Percentiles rank a stretch among this genome's conserved stretches.
phyloP scores from a whole-genome alignment of 192 early-diverging fungal genomes.

The Coemansia asiatica region DNA sequence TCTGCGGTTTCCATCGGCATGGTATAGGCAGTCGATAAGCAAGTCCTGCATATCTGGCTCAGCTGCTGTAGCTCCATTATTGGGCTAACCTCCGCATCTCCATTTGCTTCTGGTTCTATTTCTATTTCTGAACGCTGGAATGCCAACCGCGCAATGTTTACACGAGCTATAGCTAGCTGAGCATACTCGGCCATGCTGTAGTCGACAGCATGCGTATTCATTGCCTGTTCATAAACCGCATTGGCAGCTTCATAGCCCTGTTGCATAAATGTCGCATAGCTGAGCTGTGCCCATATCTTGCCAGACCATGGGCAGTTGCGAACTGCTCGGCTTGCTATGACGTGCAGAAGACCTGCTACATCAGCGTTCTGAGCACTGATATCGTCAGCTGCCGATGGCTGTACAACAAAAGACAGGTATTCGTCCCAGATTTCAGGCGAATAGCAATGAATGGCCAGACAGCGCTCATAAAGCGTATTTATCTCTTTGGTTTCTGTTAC shows the following conservation, averaged over 20 bases:
- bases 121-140: neutral
- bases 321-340: constrained; percentile 16
- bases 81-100: too few species aligned
- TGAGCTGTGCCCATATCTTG: constrained; percentile 38
- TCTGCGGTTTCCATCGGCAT: constrained; percentile 39
- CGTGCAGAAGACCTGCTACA: constrained; percentile 1
- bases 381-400: too few species aligned
- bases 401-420: constrained; percentile 21
- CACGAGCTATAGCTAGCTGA: constrained; percentile 12
- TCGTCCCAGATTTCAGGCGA: constrained; percentile 30
- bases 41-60: constrained; percentile 16
- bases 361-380: too few species aligned
- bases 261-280: constrained; percentile 9
- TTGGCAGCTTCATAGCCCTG: constrained; percentile 18
- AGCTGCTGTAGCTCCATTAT: constrained; percentile 5
- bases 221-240: constrained; percentile 15
- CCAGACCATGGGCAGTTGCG: constrained; percentile 50
- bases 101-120: neutral
- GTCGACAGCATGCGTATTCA: constrained; percentile 33
- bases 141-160: constrained; percentile 15
- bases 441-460: constrained; percentile 22
- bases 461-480: constrained; percentile 36
- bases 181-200: constrained; percentile 45
- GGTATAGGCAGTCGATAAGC: constrained; percentile 22
- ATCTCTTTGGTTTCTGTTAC: constrained; percentile 12